phyloP scores from a whole-genome alignment of 1,284 basidiomycete species.

The Fistulinella staudtii region DNA sequence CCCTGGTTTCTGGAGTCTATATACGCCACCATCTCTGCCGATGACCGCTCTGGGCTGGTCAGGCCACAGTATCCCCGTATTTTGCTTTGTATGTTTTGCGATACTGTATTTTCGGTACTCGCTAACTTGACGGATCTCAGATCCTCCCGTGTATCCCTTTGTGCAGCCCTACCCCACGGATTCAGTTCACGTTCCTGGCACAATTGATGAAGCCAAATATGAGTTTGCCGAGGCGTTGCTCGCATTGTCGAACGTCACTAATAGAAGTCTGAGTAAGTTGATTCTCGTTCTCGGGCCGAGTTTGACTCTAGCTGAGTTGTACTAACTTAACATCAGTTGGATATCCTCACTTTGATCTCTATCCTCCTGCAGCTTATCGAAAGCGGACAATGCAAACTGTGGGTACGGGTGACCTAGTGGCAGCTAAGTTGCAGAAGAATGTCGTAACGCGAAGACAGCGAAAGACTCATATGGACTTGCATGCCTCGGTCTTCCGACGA shows the following conservation, averaged over 20 bases:
- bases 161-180: conserved; percentile 17
- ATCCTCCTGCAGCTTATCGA: no score
- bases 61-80: conserved; percentile 19
- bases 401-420: background rate
- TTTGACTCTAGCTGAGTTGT: background rate
- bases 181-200: conserved; percentile 6
- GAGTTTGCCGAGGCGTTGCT: conserved; percentile 3
- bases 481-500: conserved; percentile 6
- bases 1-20: conserved; percentile 27
- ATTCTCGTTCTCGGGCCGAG: conserved; percentile 5
- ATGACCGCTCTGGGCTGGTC: background rate
- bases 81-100: conserved; percentile 16
- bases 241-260: conserved; percentile 14
- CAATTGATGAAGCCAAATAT: conserved; percentile 5
- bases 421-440: background rate
- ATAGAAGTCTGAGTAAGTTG: background rate
- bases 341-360: conserved; percentile 37
- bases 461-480: conserved; percentile 21
- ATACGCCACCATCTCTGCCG: conserved; percentile 19
- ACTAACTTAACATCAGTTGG: conserved; percentile 26
- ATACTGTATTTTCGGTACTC: background rate
- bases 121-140: conserved; percentile 8
- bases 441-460: conserved; percentile 7
- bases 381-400: background rate
- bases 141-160: conserved; percentile 19